A percentile compares a stretch with the other conserved stretches of the same genome.
Evolutionary conservation across 805 yeast genomes (phyloP).

Genomic region (Candida michaelii): DNA sequence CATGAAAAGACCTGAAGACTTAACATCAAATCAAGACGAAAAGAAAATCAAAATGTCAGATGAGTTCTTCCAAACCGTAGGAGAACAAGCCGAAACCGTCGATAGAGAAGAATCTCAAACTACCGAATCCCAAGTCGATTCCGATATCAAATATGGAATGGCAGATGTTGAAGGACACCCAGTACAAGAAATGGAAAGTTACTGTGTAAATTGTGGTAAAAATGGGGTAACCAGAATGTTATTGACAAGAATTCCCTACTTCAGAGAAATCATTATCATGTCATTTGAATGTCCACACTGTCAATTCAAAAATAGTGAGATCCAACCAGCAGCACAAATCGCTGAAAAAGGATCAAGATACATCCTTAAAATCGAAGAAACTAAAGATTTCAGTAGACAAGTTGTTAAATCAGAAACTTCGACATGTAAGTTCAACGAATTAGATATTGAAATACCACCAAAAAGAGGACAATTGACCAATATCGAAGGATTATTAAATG

Average conservation of each 20-base stretch:
- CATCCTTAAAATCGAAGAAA: constrained; percentile 62
- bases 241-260: constrained; percentile 86
- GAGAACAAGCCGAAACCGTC: constrained; percentile 35
- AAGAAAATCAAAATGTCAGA: constrained; percentile 15
- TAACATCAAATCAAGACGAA: constrained; percentile 16
- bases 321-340: constrained; percentile 93
- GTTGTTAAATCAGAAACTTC: constrained; percentile 90
- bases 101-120: constrained; percentile 18
- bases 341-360: constrained; percentile 86
- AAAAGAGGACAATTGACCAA: constrained; percentile 91
- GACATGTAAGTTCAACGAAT: constrained; percentile 71
- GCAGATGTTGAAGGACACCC: constrained; percentile 86
- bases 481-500: constrained; percentile 82
- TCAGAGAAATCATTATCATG: constrained; percentile 88
- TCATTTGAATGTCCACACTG: constrained; percentile 96
- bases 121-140: constrained; percentile 17
- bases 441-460: constrained; percentile 94
- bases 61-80: constrained; percentile 32
- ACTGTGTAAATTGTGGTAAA: constrained; percentile 94
- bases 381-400: constrained; percentile 82
- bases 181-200: constrained; percentile 90
- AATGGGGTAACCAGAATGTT: constrained; percentile 81
- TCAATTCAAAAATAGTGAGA: constrained; percentile 84
- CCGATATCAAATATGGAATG: constrained; percentile 65
- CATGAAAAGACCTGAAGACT: constrained; percentile 23